phyloP scores from a whole-genome alignment of 331 rosid species.

The Malus hybrid region DNA sequence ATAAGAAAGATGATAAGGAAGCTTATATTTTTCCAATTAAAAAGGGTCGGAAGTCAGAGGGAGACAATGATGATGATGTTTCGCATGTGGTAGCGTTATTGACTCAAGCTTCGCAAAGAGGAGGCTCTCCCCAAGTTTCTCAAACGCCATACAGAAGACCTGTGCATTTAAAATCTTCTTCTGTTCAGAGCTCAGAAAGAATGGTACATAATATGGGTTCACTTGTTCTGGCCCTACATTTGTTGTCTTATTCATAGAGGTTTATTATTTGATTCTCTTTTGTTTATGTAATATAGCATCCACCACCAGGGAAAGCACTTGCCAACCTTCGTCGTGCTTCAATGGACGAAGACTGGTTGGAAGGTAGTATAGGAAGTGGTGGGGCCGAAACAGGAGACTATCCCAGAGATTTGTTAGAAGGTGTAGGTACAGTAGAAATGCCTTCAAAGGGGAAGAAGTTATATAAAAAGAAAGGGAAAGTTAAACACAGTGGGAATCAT shows the following conservation, averaged over 20 bases:
- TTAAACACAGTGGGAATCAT: conserved; percentile 31
- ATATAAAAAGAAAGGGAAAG: conserved; percentile 43
- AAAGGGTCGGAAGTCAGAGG: conserved; percentile 37
- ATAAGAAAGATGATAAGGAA: conserved; percentile 36
- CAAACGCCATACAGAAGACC: conserved; percentile 31
- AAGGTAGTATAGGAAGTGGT: conserved; percentile 45
- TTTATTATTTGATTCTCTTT: conserved; percentile 4
- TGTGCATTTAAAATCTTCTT: conserved; percentile 33
- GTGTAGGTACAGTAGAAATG: conserved; percentile 45
- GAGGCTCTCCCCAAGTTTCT: conserved; percentile 55
- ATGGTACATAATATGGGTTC: conserved; percentile 27
- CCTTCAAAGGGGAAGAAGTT: conserved; percentile 36
- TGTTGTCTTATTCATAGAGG: conserved; percentile 3
- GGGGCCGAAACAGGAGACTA: conserved; percentile 57
- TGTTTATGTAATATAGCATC: conserved; percentile 27
- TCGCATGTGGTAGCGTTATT: conserved; percentile 48
- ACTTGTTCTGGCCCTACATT: conserved; percentile 6
- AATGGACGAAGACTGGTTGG: conserved; percentile 40
- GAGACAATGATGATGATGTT: conserved; percentile 49
- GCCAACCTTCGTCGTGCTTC: conserved; percentile 32
- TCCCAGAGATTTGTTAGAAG: conserved; percentile 45
- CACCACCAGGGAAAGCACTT: conserved; percentile 22
- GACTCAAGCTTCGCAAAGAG: conserved; percentile 63
- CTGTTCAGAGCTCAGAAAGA: conserved; percentile 42
- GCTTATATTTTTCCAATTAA: conserved; percentile 34